Base-by-base conservation (phyloP, 1,284 basidiomycete genomes). In the Ganoderma resinaceum region DNA sequence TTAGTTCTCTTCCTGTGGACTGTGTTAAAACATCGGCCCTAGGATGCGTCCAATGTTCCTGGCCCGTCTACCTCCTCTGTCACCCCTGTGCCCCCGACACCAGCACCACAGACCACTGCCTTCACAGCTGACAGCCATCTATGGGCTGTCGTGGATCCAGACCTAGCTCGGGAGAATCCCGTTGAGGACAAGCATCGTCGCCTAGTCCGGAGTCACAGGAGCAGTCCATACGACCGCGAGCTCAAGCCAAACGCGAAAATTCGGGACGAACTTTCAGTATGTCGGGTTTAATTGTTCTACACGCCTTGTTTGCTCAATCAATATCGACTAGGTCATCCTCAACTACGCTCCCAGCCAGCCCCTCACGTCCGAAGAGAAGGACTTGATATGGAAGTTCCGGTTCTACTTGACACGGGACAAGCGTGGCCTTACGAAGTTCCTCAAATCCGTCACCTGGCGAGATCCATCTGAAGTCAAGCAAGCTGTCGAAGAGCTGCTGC, bases 361-460 rank as follows among this genome's bases (percentile, higher is more conserved):
- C 11, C 86, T 99, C 5, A 95, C 89, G 0, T 91, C 95, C 0
- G 92, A 96, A 75, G 97, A 99, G 82, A 98, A 97, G 78, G 97
- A 99, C 74, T 82, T 97, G 20, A 91, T 99, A 31, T 99, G 98
- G 98, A 97, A 98, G 78, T 99, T 98, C 86, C 90, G 98, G 12
- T 99, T 99, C 82, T 99, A 98, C 74, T 89, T 99, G 18, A 90
- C 93, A 0, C 85, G 95, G 35, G 95, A 97, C 78, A 95, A 95
- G 78, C 89, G 93, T 23, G 95, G 95, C 3, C 86, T 99, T 35
- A 99, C 97, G 40, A 99, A 99, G 80, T 99, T 99, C 82, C 86
- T 99, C 69, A 99, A 97, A 81, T 97, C 96, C 37, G 98, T 99
- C 35, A 96, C 96, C 11, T 99, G 98, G 98, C 88, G 95, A 53